A percentile compares a stretch with the other conserved stretches of the same genome.
Evolutionary conservation across 2,329 filamentous ascomycete species (phyloP).

Genomic region (Endothia cerciana): DNA sequence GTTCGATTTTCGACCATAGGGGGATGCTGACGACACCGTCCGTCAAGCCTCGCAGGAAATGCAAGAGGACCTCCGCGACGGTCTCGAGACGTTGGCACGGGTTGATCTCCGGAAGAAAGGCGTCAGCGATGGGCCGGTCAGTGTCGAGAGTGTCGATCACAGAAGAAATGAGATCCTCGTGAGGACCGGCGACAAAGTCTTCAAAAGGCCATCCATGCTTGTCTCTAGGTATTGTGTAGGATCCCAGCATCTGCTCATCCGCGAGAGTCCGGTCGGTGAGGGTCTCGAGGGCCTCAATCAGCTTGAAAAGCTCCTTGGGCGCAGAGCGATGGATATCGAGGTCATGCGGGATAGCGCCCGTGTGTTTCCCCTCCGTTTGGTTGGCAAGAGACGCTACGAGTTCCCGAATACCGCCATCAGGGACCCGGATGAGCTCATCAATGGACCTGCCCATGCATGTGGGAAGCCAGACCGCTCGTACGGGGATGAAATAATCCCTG

Average conservation of each 20-base stretch:
- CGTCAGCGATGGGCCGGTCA: slow-evolving; percentile 63
- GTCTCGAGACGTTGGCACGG: slow-evolving; percentile 74
- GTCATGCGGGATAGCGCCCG: slow-evolving; percentile 57
- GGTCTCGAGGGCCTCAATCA: slow-evolving; percentile 77
- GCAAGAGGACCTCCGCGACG: slow-evolving; percentile 69
- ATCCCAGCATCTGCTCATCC: slow-evolving; percentile 65
- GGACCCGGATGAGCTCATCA: slow-evolving; percentile 85
- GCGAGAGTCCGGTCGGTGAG: slow-evolving; percentile 61
- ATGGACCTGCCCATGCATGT: slow-evolving; percentile 84
- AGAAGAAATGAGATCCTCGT: slow-evolving; percentile 13
- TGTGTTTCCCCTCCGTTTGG: slow-evolving; percentile 37
- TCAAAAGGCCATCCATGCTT: slow-evolving; percentile 64
- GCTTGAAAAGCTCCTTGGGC: slow-evolving; percentile 83
- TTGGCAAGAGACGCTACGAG: slow-evolving; percentile 42
- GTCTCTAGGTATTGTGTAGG: slow-evolving; percentile 54
- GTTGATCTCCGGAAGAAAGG: slow-evolving; percentile 65
- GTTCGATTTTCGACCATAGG: slow-evolving; percentile 73
- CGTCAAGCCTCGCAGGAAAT: slow-evolving; percentile 74
- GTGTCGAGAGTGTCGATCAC: slow-evolving; percentile 73
- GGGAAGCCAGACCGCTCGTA: slow-evolving; percentile 77
- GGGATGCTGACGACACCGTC: slow-evolving; percentile 77
- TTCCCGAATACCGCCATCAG: slow-evolving; percentile 74
- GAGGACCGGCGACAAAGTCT: slow-evolving; percentile 17
- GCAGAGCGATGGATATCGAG: slow-evolving; percentile 74
- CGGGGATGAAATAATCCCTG: slow-evolving; percentile 87